These are phyloP conservation scores for Jasminum sambac DNA, from an alignment of 257 asterid genomes.

Conservation along the genomic window DNA sequence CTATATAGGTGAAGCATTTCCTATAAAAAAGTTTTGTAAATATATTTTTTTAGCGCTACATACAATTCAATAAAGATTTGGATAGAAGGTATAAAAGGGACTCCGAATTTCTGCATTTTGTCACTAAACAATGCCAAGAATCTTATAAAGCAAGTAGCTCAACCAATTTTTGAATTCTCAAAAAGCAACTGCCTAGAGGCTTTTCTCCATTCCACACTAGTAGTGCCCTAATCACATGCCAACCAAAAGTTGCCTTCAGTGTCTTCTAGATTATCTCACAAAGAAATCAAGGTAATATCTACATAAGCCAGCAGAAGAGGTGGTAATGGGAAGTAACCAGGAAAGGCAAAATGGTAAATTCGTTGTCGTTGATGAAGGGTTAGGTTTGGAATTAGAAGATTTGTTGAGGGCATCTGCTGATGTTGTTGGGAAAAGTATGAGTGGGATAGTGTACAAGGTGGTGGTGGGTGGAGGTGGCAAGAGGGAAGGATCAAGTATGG, in stretches of 20 bases:
- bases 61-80: not conserved
- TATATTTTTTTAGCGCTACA: not conserved
- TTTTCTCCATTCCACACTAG: not conserved
- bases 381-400: conserved; percentile 86
- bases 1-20: not conserved
- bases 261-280: not conserved
- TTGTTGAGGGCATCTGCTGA: conserved; percentile 95
- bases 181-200: conserved; percentile 4
- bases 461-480: conserved; percentile 66
- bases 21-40: not conserved
- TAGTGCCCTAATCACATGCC: not conserved
- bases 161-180: conserved; percentile 15
- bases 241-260: not conserved
- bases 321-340: conserved; percentile 34
- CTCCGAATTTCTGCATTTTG: conserved; percentile 23
- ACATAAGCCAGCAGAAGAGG: too few species aligned
- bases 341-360: conserved; percentile 83
- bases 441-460: conserved; percentile 91
- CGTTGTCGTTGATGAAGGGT: conserved; percentile 68
- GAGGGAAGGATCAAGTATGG: conserved; percentile 13
- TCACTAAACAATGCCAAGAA: conserved; percentile 31
- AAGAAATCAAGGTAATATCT: not conserved
- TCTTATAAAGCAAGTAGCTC: conserved; percentile 26
- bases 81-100: conserved; percentile 8
- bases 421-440: conserved; percentile 88